Evolutionary conservation across 305 asterid species (phyloP).

Genomic region (Solanum hybrid): DNA sequence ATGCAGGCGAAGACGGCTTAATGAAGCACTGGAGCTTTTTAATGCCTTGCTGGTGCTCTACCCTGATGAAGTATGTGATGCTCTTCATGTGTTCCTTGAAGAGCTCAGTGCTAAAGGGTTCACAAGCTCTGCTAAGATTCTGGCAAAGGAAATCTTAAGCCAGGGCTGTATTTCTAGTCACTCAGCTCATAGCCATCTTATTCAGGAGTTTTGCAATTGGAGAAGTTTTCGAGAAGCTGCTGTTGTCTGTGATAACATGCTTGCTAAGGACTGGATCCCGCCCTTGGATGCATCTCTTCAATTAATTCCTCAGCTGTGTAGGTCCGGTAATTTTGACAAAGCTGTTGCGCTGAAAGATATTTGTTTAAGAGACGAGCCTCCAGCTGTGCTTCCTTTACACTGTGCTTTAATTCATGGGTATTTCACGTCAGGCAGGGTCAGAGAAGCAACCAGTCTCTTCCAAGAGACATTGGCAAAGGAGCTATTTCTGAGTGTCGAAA

Average conservation of each 20-base stretch:
- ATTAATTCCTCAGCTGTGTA: slow-evolving; percentile 44
- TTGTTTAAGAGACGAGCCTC: slow-evolving; percentile 31
- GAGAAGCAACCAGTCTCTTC: slow-evolving; percentile 38
- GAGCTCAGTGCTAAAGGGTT: slow-evolving; percentile 44
- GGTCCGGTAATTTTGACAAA: slow-evolving; percentile 34
- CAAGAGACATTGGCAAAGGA: slow-evolving; percentile 27
- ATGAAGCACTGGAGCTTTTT: slow-evolving; percentile 51
- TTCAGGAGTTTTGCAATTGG: slow-evolving; percentile 50
- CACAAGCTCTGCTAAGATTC: slow-evolving; percentile 31
- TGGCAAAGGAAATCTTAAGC: slow-evolving; percentile 36
- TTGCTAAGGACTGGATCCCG: slow-evolving; percentile 33
- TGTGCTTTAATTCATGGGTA: slow-evolving; percentile 41
- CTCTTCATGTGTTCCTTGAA: slow-evolving; percentile 28
- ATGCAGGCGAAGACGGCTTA: slow-evolving; percentile 39
- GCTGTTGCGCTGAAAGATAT: slow-evolving; percentile 42
- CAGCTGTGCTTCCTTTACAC: slow-evolving; percentile 26
- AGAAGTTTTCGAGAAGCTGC: slow-evolving; percentile 43
- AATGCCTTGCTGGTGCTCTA: slow-evolving; percentile 22
- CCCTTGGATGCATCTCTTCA: slow-evolving; percentile 25
- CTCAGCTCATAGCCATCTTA: slow-evolving; percentile 30
- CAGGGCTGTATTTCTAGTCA: slow-evolving; percentile 21
- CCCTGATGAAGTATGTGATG: slow-evolving; percentile 18
- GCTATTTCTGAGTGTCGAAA: slow-evolving; percentile 21
- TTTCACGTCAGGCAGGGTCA: slow-evolving; percentile 31
- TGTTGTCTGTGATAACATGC: slow-evolving; percentile 31